Base-by-base conservation (phyloP, 2,329 filamentous ascomycete species). In the Arthrobotrys conoides region DNA sequence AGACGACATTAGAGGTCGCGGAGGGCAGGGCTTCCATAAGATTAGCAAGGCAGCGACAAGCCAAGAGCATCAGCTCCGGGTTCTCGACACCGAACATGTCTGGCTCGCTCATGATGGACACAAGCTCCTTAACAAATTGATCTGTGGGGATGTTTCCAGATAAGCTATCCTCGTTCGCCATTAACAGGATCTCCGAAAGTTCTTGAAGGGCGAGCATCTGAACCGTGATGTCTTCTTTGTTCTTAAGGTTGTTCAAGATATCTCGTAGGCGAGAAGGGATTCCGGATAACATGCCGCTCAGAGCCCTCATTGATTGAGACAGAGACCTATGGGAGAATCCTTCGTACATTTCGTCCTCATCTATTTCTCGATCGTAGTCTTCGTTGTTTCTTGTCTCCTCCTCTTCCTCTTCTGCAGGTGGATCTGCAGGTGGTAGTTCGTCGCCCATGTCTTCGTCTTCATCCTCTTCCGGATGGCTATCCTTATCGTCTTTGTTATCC, bases 141-240 rank as follows among this genome's bases (percentile, higher is more conserved):
- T 99, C 96, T 1, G 96, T 93, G 0, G 93, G 93, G 84, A 99
- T 98, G 83, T 97, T 93, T 3, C 96, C 96, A 0, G 95, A 93
- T 10, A 99, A 88, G 81, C 96, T 97, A 83, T 99, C 96, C 85
- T 99, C 96, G 81, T 96, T 98, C 10, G 95, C 97, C 44, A 99
- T 93, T 33, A 99, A 87, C 4, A 99, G 87, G 68, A 98, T 91
- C 84, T 99, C 94, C 0, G 95, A 97, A 5, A 99, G 87, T 82
- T 98, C 95, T 84, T 97, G 93, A 33, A 99, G 86, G 30, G 95
- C 96, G 82, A 97, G 94, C 81, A 97, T 87, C 86, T 99, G 96
- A 46, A 96, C 86, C 0, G 94, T 94, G 5, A 91, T 89, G 80
- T 97, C 93, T 57, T 95, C 93, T 83, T 94, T 95, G 82, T 92